Evolutionary conservation across 257 asterid species (phyloP), one percentile per base, ranked within the genome.

Genomic region (Fraxinus quadrangulata): DNA sequence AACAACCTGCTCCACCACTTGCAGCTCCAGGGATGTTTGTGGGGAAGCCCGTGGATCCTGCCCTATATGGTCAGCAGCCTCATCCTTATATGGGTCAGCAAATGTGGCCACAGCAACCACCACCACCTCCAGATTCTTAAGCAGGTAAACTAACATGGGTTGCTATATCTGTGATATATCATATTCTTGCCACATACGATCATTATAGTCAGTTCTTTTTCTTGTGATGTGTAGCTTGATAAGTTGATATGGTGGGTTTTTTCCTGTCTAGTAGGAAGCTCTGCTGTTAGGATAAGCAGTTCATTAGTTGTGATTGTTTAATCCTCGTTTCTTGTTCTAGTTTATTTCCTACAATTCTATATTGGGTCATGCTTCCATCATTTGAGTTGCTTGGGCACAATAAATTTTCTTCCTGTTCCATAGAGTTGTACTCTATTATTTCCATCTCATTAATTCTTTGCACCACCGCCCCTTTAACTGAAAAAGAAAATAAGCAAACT

Each of bases 41-140:
- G 82, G 98, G 97, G 21, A 92, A 94, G 83, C 98, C 97, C 8
- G 91, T 88, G 75, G 98, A 94, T 77, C 96, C 92, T 8, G 85
- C 90, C 19, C 82, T 88, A 30, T 94, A 94, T n/a, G 92, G 88
- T 65, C 97, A 91, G 79, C 98, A 92, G 82, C 71, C 94, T 37
- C 98, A 87, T 74, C 96, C 97, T 7, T 94, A 90, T 75, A 91
- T 94, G 97, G 90, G 87, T 77, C 97, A 83, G 84, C 96, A 87
- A 77, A 90, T 90, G 94, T 92, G 97, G 99, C 96, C 97, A 2
- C 96, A 86, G 63, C 97, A 89, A 72, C 95, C 83, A 47, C 97
- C 92, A 36, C 93, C 96, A 17, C 89, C 94, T 36, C 80, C 88
- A 19, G 99, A 92, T 87, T 82, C 96, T 86, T 94, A 75, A 89